A percentile compares a stretch with the other conserved stretches of the same genome.
Evolutionary conservation across 306 rosid species (phyloP).

Genomic region (Senna siamea): DNA sequence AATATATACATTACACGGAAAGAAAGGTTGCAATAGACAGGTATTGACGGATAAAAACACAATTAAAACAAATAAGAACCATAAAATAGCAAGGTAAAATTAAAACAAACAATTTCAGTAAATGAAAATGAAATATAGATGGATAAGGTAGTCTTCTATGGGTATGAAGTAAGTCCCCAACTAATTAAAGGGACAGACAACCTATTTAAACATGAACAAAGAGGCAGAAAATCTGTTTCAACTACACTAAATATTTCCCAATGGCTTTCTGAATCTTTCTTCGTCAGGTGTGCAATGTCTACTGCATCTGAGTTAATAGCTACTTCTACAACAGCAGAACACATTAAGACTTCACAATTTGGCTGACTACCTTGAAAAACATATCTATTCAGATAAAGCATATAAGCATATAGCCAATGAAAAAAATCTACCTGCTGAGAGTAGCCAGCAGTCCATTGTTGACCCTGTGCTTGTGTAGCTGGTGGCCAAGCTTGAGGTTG

Average conservation of each 20-base stretch:
- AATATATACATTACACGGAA: not conserved
- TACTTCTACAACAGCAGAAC: constrained; percentile 1
- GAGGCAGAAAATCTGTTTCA: constrained; percentile 1
- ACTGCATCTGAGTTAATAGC: not conserved
- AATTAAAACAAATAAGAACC: not conserved
- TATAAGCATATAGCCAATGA: constrained; percentile 9
- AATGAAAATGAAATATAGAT: not conserved
- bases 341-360: not conserved
- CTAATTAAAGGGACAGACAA: not conserved
- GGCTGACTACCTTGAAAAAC: too few relatives aligned
- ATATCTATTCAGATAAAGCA: too few relatives aligned
- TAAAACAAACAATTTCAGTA: not conserved
- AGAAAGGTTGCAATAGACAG: not conserved
- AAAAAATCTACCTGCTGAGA: constrained; percentile 66
- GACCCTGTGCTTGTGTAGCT: constrained; percentile 82
- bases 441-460: constrained; percentile 92
- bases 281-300: not conserved
- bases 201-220: not conserved
- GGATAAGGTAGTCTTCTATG: not conserved
- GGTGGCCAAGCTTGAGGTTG: constrained; percentile 97
- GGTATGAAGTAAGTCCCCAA: not conserved
- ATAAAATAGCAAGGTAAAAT: not conserved
- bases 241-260: not conserved
- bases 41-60: too few relatives aligned
- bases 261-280: not conserved